phyloP scores from a whole-genome alignment of 768 basidiomycete species.

The Kondoa malvinella region DNA sequence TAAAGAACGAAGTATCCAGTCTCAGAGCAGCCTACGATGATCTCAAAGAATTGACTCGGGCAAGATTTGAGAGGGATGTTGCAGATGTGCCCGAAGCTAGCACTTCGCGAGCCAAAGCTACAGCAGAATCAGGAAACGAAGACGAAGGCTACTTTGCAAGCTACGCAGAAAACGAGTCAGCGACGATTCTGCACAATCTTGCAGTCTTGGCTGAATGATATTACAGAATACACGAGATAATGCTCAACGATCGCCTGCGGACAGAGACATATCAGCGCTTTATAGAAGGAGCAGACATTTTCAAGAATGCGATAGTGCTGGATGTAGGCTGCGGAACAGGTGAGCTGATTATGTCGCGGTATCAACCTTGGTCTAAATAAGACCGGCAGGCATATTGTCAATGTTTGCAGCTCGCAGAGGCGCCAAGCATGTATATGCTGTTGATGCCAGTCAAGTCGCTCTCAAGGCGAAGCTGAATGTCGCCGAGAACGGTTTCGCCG shows the following conservation, averaged over 20 bases:
- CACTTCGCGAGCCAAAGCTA: slow-evolving; percentile 6
- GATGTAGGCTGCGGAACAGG: slow-evolving; percentile 96
- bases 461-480: slow-evolving; percentile 61
- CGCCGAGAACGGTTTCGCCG: slow-evolving; percentile 50
- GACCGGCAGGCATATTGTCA: slow-evolving; percentile 1
- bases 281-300: slow-evolving; percentile 64
- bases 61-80: slow-evolving; percentile 3
- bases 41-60: slow-evolving; percentile 16
- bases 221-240: slow-evolving; percentile 60
- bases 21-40: slow-evolving; percentile 14
- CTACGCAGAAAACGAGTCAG: slow-evolving; percentile 5
- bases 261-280: slow-evolving; percentile 85
- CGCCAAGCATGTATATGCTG: slow-evolving; percentile 73
- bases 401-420: slow-evolving; percentile 68
- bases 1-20: slow-evolving; percentile 21
- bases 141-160: slow-evolving; percentile 2
- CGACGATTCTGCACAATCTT: neutral
- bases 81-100: neutral
- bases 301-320: slow-evolving; percentile 69
- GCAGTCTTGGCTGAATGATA: neutral
- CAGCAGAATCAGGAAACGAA: slow-evolving; percentile 7
- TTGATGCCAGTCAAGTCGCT: slow-evolving; percentile 75
- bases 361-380: neutral
- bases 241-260: slow-evolving; percentile 88
- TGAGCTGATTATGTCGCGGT: slow-evolving; percentile 50